These are phyloP conservation scores for Backusella luteola DNA, from an alignment of 192 early-diverging fungal genomes.

Conservation along the genomic window DNA sequence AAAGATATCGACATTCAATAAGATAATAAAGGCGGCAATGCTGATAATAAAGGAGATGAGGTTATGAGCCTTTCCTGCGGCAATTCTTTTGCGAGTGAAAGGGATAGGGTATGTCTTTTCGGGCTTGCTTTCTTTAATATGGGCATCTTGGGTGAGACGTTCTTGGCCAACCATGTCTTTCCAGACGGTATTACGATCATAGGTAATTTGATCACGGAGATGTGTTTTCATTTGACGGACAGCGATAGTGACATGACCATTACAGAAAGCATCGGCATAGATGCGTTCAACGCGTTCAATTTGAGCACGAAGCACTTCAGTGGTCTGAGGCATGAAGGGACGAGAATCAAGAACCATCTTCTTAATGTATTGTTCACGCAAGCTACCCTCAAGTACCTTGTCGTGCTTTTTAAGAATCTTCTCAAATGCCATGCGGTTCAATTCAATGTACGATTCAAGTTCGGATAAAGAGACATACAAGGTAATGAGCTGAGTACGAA, in stretches of 20 bases:
- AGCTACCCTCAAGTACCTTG: slow-evolving; percentile 69
- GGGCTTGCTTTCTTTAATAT: slow-evolving; percentile 34
- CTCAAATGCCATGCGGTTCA: slow-evolving; percentile 85
- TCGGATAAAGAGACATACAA: slow-evolving; percentile 67
- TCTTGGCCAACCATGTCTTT: slow-evolving; percentile 73
- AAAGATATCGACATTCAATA: slow-evolving; percentile 64
- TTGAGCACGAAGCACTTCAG: slow-evolving; percentile 42
- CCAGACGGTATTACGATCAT: slow-evolving; percentile 80
- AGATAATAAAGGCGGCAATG: slow-evolving; percentile 52
- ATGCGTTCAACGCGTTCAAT: slow-evolving; percentile 55
- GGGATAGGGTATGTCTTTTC: slow-evolving; percentile 31
- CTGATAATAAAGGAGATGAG: slow-evolving; percentile 43
- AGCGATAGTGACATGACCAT: slow-evolving; percentile 52
- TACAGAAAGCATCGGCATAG: slow-evolving; percentile 63
- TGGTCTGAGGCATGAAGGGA: slow-evolving; percentile 56
- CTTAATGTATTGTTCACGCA: slow-evolving; percentile 39
- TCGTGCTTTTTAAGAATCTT: slow-evolving; percentile 96
- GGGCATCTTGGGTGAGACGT: slow-evolving; percentile 47
- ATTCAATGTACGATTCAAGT: slow-evolving; percentile 77
- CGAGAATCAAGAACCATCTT: slow-evolving; percentile 52
- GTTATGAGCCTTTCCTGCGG: not conserved
- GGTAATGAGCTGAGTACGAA: slow-evolving; percentile 23
- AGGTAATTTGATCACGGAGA: slow-evolving; percentile 65
- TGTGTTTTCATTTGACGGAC: slow-evolving; percentile 58
- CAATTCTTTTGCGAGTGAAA: slow-evolving; percentile 5